Conservation (phyloP, 176 grass and related monocot species). For the Alloteropsis semialata region DNA sequence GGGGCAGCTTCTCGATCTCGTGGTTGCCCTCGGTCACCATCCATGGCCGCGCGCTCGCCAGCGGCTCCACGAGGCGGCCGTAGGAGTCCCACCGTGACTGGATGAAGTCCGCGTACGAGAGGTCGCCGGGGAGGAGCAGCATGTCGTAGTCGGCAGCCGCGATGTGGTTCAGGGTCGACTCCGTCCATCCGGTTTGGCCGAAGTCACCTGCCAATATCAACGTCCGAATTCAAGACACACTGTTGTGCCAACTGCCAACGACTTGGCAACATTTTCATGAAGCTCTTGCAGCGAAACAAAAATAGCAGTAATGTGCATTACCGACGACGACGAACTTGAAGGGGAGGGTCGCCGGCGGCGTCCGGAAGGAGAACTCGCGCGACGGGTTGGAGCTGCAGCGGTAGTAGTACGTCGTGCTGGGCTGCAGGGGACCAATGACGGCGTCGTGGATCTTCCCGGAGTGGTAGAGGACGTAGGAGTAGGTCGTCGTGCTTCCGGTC, state of each 20-base stretch:
- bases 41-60: constrained; percentile 73
- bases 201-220: constrained; percentile 42
- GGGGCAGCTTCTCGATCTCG: constrained; percentile 43
- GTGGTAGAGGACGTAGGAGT: constrained; percentile 58
- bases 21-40: constrained; percentile 91
- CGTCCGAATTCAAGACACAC: too few species aligned
- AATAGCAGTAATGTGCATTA: too few species aligned
- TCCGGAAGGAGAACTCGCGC: constrained; percentile 67
- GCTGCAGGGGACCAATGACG: constrained; percentile 54
- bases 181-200: constrained; percentile 64
- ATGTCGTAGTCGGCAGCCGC: constrained; percentile 41
- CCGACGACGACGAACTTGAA: too few species aligned
- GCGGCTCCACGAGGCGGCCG: constrained; percentile 60
- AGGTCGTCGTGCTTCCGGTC: constrained; percentile 48
- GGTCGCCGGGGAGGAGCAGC: constrained; percentile 66
- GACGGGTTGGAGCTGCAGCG: constrained; percentile 44
- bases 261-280: too few species aligned
- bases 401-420: constrained; percentile 73
- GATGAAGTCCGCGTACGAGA: constrained; percentile 61
- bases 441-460: constrained; percentile 81
- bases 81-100: constrained; percentile 66
- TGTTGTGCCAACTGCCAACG: too few species aligned
- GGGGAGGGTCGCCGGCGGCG: too few species aligned
- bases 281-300: too few species aligned
- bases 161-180: constrained; percentile 63